A percentile compares a stretch with the other conserved stretches of the same genome.
Evolutionary conservation across 345 rosid species (phyloP).

Genomic region (Arabidopsis suecica): DNA sequence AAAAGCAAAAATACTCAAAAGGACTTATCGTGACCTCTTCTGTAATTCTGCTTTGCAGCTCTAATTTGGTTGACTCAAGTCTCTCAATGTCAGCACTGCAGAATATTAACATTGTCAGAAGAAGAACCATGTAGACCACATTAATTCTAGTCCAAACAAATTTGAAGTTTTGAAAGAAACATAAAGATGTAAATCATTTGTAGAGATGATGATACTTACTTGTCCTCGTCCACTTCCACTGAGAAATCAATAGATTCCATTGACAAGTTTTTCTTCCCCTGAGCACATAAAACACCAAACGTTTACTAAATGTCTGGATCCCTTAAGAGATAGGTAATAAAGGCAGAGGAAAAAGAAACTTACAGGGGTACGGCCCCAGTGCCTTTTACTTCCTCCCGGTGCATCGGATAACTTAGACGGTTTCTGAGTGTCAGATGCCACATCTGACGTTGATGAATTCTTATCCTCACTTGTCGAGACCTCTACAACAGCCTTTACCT

Average conservation of each 20-base stretch:
- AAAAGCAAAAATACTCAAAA: conserved; percentile 12
- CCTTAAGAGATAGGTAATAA: conserved; percentile 2
- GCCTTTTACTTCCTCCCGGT: conserved; percentile 47
- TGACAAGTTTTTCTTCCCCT: conserved; percentile 85
- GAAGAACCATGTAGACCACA: conserved; percentile 15
- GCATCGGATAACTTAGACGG: conserved; percentile 51
- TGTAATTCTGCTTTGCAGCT: conserved; percentile 65
- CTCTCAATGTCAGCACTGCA: conserved; percentile 68
- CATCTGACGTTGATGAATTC: conserved; percentile 39
- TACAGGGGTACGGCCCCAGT: conserved; percentile 79
- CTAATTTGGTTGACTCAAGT: conserved; percentile 69
- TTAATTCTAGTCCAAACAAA: conserved; percentile 12
- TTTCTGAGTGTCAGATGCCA: conserved; percentile 47
- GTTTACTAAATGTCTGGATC: conserved; percentile 1
- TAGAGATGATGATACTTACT: conserved; percentile 62
- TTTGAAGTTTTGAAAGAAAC: conserved; percentile 12
- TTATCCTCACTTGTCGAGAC: conserved; percentile 39
- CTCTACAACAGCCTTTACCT: conserved; percentile 48
- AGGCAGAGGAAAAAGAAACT: conserved; percentile 48
- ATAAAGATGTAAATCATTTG: conserved; percentile 31
- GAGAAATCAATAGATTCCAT: conserved; percentile 72
- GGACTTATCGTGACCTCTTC: conserved; percentile 63
- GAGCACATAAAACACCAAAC: conserved; percentile 38
- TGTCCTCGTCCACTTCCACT: conserved; percentile 56
- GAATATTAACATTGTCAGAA: conserved; percentile 20